Base-by-base conservation (phyloP, 2,329 filamentous ascomycete genomes). In the Penicillium sp. region DNA sequence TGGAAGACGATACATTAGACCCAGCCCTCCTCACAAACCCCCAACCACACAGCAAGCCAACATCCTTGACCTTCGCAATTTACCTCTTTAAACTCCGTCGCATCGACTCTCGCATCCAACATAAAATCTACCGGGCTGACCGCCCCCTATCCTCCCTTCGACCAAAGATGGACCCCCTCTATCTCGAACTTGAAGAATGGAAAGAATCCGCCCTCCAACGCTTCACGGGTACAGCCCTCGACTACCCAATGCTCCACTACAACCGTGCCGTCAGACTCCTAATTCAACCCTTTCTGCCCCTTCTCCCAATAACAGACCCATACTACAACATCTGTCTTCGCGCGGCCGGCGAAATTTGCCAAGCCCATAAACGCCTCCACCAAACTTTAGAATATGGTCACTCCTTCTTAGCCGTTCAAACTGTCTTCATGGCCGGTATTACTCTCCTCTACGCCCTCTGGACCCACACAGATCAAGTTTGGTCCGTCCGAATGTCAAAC, bases 61-160 rank as follows among this genome's bases (percentile, higher is more conserved):
- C 70, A 38, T 58, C 73, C 49, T 65, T 79, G 24, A 75, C 76
- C 6, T 71, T 77, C 8, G 70, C 72, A 6, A 71, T 77, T 8
- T 73, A 74, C 21, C 68, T 79, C 2, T 74, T 79, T 47, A 72
- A 74, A 45, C 69, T 80, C 18, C 76, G 78, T 23, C 70, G 73
- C 24, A 70, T 73, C 36, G 78, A 81, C 57, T 78, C 78, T 1
- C 73, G 73, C 16, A 80, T 81, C 28, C 77, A 81, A 55, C 72
- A 77, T 48, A 78, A 77, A n/a, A 75, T 81, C 33, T 81, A 81
- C 57, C 72, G 79, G 13, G 74, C 76, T 13, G 79, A 81, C 54
- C 70, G 73, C 33, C 71, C 76, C 2, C 66, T 79, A 4, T 67
- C 71, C 24, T 65, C 74, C 3, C 65, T 81, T 4, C 70, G 70